Conservation (phyloP, 2,329 filamentous ascomycete genomes). For the Claviceps fusiformis region DNA sequence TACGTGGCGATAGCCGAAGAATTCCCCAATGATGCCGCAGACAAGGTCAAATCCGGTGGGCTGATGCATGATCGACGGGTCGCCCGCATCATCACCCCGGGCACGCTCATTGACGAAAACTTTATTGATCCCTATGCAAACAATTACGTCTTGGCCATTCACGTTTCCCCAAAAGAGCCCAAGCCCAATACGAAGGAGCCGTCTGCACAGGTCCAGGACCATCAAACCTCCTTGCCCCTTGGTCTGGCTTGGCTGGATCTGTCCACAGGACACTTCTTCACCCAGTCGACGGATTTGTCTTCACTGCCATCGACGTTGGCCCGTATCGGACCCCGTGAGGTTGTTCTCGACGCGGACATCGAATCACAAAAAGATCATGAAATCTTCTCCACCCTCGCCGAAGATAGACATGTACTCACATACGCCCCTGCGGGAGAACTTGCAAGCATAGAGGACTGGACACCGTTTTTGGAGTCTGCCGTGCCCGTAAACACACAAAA, state of each 20-base stretch:
- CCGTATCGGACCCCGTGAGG: conserved; percentile 70
- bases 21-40: conserved; percentile 59
- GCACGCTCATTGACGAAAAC: conserved; percentile 91
- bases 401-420: conserved; percentile 64
- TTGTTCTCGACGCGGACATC: conserved; percentile 59
- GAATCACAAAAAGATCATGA: conserved; percentile 44
- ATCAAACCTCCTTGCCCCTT: conserved; percentile 25
- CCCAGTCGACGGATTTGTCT: conserved; percentile 57
- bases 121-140: conserved; percentile 92
- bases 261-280: conserved; percentile 89
- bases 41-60: conserved; percentile 61
- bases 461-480: conserved; percentile 60
- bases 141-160: conserved; percentile 79
- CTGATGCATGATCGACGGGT: conserved; percentile 76
- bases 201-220: background rate
- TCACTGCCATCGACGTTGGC: conserved; percentile 70
- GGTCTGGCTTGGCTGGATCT: conserved; percentile 91
- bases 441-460: conserved; percentile 51
- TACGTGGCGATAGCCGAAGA: conserved; percentile 94
- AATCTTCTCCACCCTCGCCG: conserved; percentile 54
- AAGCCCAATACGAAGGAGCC: no score
- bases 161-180: conserved; percentile 27
- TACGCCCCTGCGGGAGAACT: conserved; percentile 43
- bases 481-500: conserved; percentile 38
- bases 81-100: conserved; percentile 79